Evolutionary conservation across 495 filamentous ascomycete genomes (phyloP), one percentile per base, ranked within the genome.

Genomic region (Annulohypoxylon maeteangense): DNA sequence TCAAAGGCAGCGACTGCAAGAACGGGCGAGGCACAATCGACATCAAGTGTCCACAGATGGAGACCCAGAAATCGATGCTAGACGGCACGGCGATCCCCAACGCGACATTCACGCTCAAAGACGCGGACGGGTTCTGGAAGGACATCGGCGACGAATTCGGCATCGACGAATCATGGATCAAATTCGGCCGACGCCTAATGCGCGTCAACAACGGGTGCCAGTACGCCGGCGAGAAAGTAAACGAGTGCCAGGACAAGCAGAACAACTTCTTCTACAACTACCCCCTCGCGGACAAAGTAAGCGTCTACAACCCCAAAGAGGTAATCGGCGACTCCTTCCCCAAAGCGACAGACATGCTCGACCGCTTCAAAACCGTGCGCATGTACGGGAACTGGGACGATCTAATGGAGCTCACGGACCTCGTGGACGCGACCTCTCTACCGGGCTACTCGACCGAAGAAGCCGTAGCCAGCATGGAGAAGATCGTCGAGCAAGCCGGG

Each of bases 231-330:
- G 23, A 50, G 7, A 27, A 50, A 2, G 12, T 50, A 8, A 14
- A 50, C 3, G 47, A 50, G 47, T 50, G 47, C 23, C 12, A 14
- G 47, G 47, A 50, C 22, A 50, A 50, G 47, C 47, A 50, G 11
- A 50, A 50, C 47, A 50, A 50, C 47, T 50, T 50, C 47, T 50
- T 50, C 22, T 50, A 50, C 47, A 50, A 50, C 47, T 50, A 50
- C 23, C 47, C 47, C 11, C 22, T 50, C 47, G 7, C 47, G 22
- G 47, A 29, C 47, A 29, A 50, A 12, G 47, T 50, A 7, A 50
- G 22, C 11, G 47, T 50, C 22, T 50, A 50, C 47, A 50, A 50
- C 47, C 47, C 47, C 10, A 50, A 50, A 6, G 22, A 50, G 1
- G 12, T 50, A 6, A 50, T 50, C 47, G 47, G 47, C 10, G 47